Base-by-base conservation (phyloP, 805 yeast species). In the Kodamaea restingae region DNA sequence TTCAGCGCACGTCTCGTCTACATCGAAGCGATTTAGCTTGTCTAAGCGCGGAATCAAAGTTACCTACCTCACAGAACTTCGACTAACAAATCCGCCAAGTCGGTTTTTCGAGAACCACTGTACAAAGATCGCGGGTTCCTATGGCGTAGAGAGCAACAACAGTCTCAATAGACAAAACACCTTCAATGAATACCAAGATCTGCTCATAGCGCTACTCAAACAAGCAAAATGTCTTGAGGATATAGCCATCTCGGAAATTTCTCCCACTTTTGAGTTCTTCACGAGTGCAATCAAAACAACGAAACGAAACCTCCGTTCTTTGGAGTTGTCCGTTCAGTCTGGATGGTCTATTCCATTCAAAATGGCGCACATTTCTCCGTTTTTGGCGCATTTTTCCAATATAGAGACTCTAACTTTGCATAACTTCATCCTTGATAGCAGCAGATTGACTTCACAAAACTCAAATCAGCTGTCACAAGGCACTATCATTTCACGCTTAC, bases 311-410 rank as follows among this genome's bases (percentile, higher is more conserved):
- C 47, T 73, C 4, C 43, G 58, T 2, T 59, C 46, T n/a, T 49
- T 74, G n/a, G 51, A 52, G 3, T 47, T 74, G 2, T 58, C 66
- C 3, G 65, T 76, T 0, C 74, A 73, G 43, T 41, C 65, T 0
- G 78, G 77, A 2, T 72, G 78, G 78, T 69, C 71, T 24, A 71
- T 78, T 11, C 77, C 81, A 3, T 55, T 78, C 45, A 63, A 73
- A 41, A 35, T 48, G 12, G 59, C 69, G 9, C 75, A 72, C 43
- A 47, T 78, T 6, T 52, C 76, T 1, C 58, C 74, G 46, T 59
- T 79, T 14, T 61, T 73, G 41, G 71, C 73, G 11, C 48, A 65
- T 7, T 67, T 52, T 40, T 60, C 54, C 34, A 32, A 38, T 8
- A 65, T 78, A 4, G 60, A 67, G 22, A 70, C 69, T 36, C 52